Evolutionary conservation across 2,329 filamentous ascomycete species (phyloP), one percentile per base, ranked within the genome.

Genomic region (Harringtonia lauricola): DNA sequence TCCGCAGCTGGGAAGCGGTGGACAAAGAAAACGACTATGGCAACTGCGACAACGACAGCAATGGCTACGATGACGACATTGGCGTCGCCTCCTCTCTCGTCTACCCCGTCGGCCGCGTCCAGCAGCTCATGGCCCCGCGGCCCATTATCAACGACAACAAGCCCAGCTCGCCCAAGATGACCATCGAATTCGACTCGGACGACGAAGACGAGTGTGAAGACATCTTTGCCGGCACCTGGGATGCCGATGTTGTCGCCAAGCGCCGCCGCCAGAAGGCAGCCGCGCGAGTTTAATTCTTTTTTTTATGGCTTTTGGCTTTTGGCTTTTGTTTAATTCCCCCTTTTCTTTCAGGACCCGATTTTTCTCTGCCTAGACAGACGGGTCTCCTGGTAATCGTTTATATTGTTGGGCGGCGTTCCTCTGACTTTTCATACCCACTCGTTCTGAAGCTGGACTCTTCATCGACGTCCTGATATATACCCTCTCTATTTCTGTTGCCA

Each of bases 131-230:
- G 15, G 9, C 43, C 34, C 37, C 75, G 76, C 76, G 74, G 52
- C 69, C 72, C 44, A 55, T 33, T 21, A 12, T 36, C 36, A 18
- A 43, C 44, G 30, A 38, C 17, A 38, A 13, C 29, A 10, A 19
- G 14, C 26, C 34, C 3, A 3, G 15, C 17, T 19, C n/a, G 49
- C 43, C 21, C 34, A 42, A 9, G 43, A 45, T 13, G 51, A n/a
- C 53, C 14, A 39, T 79, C 15, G 64, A 68, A 34, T 81, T 81
- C 51, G 74, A 82, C 61, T 79, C 74, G 19, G 72, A 74, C 9
- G 74, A 82, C 49, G 76, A 81, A 47, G 76, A 81, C 33, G 79
- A 83, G 55, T 81, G 79, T 42, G 78, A 82, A 44, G 78, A 81
- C 36, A 61, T 83, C 29, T 83, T 83, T 57, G 62, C 69, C 1